phyloP scores from a whole-genome alignment of 1,284 basidiomycete genomes.

The Pulveroboletus sp. region DNA sequence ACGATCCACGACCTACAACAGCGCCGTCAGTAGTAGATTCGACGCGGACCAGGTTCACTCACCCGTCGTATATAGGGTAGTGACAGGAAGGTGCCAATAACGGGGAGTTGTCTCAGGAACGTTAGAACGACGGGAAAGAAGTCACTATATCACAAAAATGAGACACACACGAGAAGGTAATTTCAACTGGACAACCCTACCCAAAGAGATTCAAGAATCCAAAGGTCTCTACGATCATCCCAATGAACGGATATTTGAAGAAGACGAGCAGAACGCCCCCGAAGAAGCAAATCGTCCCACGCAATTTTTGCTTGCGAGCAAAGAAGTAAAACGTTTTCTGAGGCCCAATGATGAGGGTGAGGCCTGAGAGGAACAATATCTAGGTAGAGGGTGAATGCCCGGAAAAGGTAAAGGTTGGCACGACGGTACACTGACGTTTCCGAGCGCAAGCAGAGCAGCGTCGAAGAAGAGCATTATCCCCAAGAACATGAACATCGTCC shows the following conservation, averaged over 20 bases:
- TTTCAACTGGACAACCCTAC: conserved; percentile 51
- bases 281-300: conserved; percentile 92
- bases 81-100: conserved; percentile 86
- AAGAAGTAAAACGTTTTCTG: conserved; percentile 99
- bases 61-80: conserved; percentile 82
- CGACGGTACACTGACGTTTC: conserved; percentile 64
- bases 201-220: conserved; percentile 98
- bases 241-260: conserved; percentile 89
- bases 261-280: conserved; percentile 89
- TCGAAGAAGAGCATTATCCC: conserved; percentile 98
- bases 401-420: not conserved
- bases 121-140: conserved; percentile 99
- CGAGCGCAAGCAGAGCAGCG: conserved; percentile 93
- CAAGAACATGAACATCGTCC: conserved; percentile 93
- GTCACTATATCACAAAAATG: conserved; percentile 60
- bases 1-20: conserved; percentile 64
- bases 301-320: conserved; percentile 91
- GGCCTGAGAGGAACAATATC: conserved; percentile 90
- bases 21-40: conserved; percentile 11
- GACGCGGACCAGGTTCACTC: conserved; percentile 29
- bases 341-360: conserved; percentile 93
- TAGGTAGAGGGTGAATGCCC: conserved; percentile 35
- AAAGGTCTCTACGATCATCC: conserved; percentile 92
- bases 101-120: conserved; percentile 92
- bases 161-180: conserved; percentile 2